Base-by-base conservation (phyloP, 305 asterid species). In the Rubia balearica region DNA sequence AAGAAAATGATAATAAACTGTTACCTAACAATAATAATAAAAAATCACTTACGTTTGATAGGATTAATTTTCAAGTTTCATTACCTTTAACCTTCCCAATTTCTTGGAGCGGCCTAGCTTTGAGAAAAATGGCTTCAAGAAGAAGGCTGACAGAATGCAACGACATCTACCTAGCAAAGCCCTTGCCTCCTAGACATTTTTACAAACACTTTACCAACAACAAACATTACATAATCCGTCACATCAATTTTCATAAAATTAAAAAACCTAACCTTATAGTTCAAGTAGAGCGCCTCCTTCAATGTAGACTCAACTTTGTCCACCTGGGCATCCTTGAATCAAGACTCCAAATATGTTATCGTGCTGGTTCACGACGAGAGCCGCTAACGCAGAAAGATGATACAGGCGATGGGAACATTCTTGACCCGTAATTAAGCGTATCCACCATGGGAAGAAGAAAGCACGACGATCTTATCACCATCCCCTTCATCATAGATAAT, bases 261-360 rank as follows among this genome's bases (percentile, higher is more conserved):
- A 42, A 5, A 49, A 17, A 40, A 88, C 97, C 98, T 92, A 96
- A 74, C 98, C 98, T 92, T 97, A 74, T 92, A 92, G 66, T 92
- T 92, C 53, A 92, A 79, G 70, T 96, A 86, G 49, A 87, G 91
- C 19, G 97, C 97, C 77, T 92, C 98, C 78, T 92, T 92, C 75
- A 92, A 84, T 3, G 98, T 92, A 76, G 98, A 92, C 69, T 92
- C 98, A 61, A 85, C 97, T 87, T 90, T 93, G 85, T 90, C 96
- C 1, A 92, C 96, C 81, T 87, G 95, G 65, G 98, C 97, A 83
- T 92, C 98, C 79, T 90, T 96, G 49, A 87, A 84, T 71, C 82
- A 85, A 30, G 95, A 85, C 70, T 89, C 96, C 96, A 95, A 86
- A 71, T 90, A 91, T 22, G 67, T 84, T 19, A 19, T 24, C 60